Conservation (phyloP, 352 stramenopile genomes). For the Globisporangium alternatum region DNA sequence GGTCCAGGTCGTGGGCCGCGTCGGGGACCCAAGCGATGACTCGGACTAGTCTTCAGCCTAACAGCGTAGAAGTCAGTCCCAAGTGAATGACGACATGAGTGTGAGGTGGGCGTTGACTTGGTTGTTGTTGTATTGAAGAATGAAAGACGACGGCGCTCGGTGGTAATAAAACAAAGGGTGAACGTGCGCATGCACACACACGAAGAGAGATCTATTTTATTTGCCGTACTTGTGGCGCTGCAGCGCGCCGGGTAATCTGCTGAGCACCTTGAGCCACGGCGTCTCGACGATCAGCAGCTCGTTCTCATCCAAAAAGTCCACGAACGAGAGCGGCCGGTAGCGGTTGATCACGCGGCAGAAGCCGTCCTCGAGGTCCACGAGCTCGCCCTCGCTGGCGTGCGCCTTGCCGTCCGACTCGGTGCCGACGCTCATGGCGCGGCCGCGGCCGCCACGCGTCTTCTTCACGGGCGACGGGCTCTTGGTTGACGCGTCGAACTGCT, state of each 20-base stretch:
- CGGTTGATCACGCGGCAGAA: slow-evolving; percentile 79
- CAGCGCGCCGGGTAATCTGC: slow-evolving; percentile 70
- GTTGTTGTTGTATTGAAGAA: slow-evolving; percentile 1
- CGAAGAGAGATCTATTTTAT: slow-evolving; percentile 45
- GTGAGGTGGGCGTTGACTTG: not conserved
- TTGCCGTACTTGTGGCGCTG: slow-evolving; percentile 88
- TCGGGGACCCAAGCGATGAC: slow-evolving; percentile 3
- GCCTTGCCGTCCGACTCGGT: slow-evolving; percentile 54
- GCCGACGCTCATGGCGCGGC: slow-evolving; percentile 52
- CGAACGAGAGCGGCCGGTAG: slow-evolving; percentile 83
- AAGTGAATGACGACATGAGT: not conserved
- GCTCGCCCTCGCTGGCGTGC: slow-evolving; percentile 52
- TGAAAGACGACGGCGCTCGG: not conserved
- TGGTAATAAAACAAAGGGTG: not conserved
- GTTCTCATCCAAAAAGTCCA: slow-evolving; percentile 72
- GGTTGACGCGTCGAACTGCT: slow-evolving; percentile 9
- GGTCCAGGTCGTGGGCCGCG: slow-evolving; percentile 40
- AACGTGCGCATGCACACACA: not conserved
- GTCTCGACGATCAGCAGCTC: slow-evolving; percentile 84
- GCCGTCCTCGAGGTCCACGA: slow-evolving; percentile 58
- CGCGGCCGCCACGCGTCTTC: slow-evolving; percentile 36
- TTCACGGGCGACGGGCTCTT: slow-evolving; percentile 31
- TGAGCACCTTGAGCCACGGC: slow-evolving; percentile 85
- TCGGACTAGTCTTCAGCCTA: not conserved
- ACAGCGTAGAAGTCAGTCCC: not conserved